Conservation (phyloP, 768 basidiomycete genomes). For the Gautieria morchelliformis region DNA sequence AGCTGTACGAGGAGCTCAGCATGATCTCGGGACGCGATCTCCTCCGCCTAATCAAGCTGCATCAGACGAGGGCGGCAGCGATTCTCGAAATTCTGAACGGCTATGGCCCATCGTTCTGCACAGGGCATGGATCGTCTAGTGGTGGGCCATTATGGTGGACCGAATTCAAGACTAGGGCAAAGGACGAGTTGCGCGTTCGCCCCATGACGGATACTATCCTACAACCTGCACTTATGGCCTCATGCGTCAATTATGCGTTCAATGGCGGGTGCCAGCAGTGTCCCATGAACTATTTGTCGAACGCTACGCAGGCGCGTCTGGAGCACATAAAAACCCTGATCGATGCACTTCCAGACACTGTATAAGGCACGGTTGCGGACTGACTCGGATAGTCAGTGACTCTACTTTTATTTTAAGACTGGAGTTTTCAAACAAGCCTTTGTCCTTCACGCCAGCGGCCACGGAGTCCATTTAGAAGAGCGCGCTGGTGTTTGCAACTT, state of each 20-base stretch:
- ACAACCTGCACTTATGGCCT: slow-evolving; percentile 46
- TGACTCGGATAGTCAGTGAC: no score
- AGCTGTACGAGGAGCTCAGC: slow-evolving; percentile 5
- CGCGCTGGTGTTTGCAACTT: no score
- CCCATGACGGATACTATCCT: slow-evolving; percentile 56
- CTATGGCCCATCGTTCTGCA: not conserved
- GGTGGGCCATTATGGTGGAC: slow-evolving; percentile 61
- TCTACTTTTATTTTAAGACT: no score
- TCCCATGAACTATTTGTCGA: not conserved
- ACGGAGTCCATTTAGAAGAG: no score
- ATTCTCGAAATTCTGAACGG: slow-evolving; percentile 1
- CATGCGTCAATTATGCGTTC: slow-evolving; percentile 15
- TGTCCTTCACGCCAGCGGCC: no score
- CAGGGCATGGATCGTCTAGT: not conserved
- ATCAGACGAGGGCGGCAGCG: slow-evolving; percentile 2
- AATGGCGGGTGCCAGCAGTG: not conserved
- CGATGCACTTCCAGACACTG: slow-evolving; percentile 6
- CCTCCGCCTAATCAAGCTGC: slow-evolving; percentile 7
- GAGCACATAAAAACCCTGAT: not conserved
- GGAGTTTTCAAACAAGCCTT: no score
- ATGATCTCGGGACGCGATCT: slow-evolving; percentile 4
- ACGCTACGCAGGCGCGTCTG: slow-evolving; percentile 4
- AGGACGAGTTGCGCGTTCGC: slow-evolving; percentile 43
- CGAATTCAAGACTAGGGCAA: slow-evolving; percentile 47
- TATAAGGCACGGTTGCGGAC: not conserved